These are phyloP conservation scores for Coelastrella sp. DNA, from an alignment of 139 green algal genomes.

Conservation along the genomic window DNA sequence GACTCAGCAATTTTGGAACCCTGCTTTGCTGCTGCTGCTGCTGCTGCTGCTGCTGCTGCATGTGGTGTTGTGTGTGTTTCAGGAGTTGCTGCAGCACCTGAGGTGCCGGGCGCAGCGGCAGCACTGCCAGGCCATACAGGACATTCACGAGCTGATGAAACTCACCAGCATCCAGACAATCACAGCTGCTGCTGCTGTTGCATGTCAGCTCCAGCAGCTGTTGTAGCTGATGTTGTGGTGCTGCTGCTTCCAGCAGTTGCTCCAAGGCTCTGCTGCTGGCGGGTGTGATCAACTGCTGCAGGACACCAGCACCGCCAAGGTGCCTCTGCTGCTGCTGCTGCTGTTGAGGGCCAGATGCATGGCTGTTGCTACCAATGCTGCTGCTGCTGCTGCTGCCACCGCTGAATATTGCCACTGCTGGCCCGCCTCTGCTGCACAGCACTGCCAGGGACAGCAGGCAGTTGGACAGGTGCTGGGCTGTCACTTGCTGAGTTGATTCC, in stretches of 20 bases:
- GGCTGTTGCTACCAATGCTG: background rate
- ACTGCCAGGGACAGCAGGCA: conserved; percentile 37
- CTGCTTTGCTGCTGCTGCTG: background rate
- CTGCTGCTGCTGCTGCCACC: conserved; percentile 8
- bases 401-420: background rate
- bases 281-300: conserved; percentile 1
- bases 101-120: conserved; percentile 8
- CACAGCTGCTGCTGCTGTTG: background rate
- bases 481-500: conserved; percentile 7
- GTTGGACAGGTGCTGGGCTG: conserved; percentile 8
- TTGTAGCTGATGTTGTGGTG: conserved; percentile 1
- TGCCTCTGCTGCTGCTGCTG: background rate
- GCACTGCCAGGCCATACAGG: conserved; percentile 28
- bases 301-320: background rate
- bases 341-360: background rate
- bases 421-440: conserved; percentile 12
- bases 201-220: background rate
- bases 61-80: background rate
- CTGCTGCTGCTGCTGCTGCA: background rate
- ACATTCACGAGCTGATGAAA: conserved; percentile 14
- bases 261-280: background rate
- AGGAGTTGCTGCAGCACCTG: conserved; percentile 30
- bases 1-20: background rate
- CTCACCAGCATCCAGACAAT: background rate
- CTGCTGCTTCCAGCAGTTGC: background rate